phyloP scores from a whole-genome alignment of 177 flowering plant genomes.

The Vitis hybrid region DNA sequence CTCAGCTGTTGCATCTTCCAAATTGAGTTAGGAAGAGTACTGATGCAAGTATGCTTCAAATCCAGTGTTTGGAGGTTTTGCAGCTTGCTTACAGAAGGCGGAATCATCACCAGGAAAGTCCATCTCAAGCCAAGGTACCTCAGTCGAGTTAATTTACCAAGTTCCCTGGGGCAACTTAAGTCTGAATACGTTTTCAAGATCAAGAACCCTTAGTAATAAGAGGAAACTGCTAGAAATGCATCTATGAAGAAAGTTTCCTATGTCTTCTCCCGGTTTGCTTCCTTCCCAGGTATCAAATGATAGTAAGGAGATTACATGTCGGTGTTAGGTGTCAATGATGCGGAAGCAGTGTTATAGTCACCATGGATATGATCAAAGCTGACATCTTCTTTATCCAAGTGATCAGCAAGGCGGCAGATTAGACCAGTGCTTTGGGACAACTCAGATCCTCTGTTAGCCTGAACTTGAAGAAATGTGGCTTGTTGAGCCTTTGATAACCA shows the following conservation, averaged over 20 bases:
- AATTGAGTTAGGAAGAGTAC: too few relatives aligned
- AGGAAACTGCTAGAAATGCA: conserved; percentile 2
- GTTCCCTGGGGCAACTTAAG: conserved; percentile 7
- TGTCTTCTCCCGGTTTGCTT: conserved; percentile 9
- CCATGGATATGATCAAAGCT: too few relatives aligned
- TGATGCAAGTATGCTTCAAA: conserved; percentile 7
- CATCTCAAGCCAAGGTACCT: conserved; percentile 24
- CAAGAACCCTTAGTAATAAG: conserved; percentile 16
- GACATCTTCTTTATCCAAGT: too few relatives aligned
- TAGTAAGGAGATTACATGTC: too few relatives aligned
- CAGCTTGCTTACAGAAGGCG: conserved; percentile 8
- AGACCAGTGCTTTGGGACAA: too few relatives aligned
- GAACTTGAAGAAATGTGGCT: too few relatives aligned
- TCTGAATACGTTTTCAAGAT: conserved; percentile 21
- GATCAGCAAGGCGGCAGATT: too few relatives aligned
- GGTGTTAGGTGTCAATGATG: too few relatives aligned
- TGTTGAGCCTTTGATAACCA: too few relatives aligned
- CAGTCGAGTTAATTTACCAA: not conserved
- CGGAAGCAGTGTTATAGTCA: too few relatives aligned
- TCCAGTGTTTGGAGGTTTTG: conserved; percentile 15
- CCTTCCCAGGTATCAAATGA: not conserved
- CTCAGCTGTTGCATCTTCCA: too few relatives aligned
- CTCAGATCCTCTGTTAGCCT: too few relatives aligned
- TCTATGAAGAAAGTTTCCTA: conserved; percentile 2
- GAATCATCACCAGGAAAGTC: conserved; percentile 15